These are phyloP conservation scores for Phaeolepiota aurea DNA, from an alignment of 768 basidiomycete genomes.

Conservation along the genomic window DNA sequence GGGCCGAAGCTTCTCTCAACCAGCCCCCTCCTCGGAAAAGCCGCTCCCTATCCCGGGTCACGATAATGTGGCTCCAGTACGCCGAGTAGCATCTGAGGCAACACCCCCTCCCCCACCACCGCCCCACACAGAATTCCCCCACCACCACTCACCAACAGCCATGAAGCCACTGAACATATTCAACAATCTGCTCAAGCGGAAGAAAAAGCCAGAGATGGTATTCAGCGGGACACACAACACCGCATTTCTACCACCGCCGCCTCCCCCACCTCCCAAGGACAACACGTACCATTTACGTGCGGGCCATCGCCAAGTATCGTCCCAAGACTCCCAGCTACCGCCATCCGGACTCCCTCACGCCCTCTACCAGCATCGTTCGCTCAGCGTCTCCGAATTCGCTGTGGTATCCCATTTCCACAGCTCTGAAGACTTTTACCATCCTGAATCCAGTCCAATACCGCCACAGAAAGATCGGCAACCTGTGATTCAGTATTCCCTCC, in stretches of 20 bases:
- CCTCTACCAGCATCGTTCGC: constrained; percentile 16
- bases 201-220: constrained; percentile 26
- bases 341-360: neutral
- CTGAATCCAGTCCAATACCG: constrained; percentile 5
- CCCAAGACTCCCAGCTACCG: neutral
- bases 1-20: constrained; percentile 8
- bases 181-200: constrained; percentile 29
- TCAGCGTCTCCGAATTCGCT: constrained; percentile 31
- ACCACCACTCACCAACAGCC: constrained; percentile 10
- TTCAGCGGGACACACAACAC: constrained; percentile 18
- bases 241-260: constrained; percentile 21
- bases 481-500: constrained; percentile 10
- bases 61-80: too few relatives aligned
- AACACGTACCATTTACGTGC: constrained; percentile 9
- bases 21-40: constrained; percentile 1
- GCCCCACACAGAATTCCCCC: constrained; percentile 19
- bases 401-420: constrained; percentile 26
- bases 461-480: neutral
- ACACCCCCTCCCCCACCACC: too few relatives aligned
- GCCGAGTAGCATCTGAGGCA: constrained; percentile 19
- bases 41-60: constrained; percentile 8
- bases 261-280: constrained; percentile 40
- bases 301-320: constrained; percentile 3
- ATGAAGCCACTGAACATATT: constrained; percentile 21
- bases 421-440: constrained; percentile 19